Evolutionary conservation across 148 eudicot genomes (phyloP).

Genomic region (Heliamphora exappendiculata): DNA sequence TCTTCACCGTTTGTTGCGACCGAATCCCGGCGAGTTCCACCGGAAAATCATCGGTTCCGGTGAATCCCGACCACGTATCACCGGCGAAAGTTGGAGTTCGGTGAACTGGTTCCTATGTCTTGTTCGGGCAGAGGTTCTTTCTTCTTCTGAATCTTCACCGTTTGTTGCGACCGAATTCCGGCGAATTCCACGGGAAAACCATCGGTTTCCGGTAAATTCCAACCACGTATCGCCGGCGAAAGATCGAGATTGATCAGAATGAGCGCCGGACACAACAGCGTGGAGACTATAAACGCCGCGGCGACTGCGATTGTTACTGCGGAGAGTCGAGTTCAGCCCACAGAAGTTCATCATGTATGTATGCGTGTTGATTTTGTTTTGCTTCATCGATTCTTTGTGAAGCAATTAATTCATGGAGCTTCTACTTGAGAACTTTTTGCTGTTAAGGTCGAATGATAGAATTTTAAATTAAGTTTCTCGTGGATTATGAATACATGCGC

Average conservation of each 20-base stretch:
- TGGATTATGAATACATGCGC: background rate
- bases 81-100: background rate
- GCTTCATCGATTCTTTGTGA: background rate
- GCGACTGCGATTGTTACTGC: conserved; percentile 72
- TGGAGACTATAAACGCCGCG: conserved; percentile 72
- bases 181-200: background rate
- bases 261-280: conserved; percentile 34
- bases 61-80: background rate
- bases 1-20: background rate
- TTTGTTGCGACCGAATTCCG: background rate
- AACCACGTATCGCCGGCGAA: background rate
- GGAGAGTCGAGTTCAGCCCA: conserved; percentile 66
- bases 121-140: background rate
- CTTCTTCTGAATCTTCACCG: background rate
- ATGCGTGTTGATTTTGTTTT: background rate
- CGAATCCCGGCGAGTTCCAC: background rate
- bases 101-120: background rate
- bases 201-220: background rate
- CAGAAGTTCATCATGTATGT: conserved; percentile 44
- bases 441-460: background rate
- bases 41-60: background rate
- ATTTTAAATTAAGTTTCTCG: background rate
- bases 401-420: background rate
- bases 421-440: background rate
- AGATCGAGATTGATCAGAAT: conserved; percentile 13